Base-by-base conservation (phyloP, 192 early-diverging fungal genomes). In the Mortierella antarctica region DNA sequence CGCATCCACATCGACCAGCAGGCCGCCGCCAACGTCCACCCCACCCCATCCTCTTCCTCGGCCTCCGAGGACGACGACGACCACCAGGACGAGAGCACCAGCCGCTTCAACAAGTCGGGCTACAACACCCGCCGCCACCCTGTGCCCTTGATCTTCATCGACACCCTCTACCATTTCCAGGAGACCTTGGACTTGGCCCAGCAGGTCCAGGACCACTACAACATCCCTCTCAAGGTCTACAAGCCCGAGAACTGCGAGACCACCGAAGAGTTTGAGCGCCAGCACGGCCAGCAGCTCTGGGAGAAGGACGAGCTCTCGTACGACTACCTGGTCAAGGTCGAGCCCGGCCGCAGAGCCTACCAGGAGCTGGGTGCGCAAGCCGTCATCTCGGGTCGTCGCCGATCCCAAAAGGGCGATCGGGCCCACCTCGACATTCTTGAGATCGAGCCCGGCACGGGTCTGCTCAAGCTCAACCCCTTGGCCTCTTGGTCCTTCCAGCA, bases 291-390 rank as follows among this genome's bases (percentile, higher is more conserved):
- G 65, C 82, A 87, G 23, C 89, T 98, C 69, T 98, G 96, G 96
- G 90, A 93, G 69, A 87, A 82, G 7, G 92, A 97, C 65, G 90
- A 94, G 46, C 85, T 90, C 57, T 85, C 87, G 3, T 95, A 95
- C 71, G 97, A 98, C 86, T 98, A 92, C 73, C 81, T 96, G 18
- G 94, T 97, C 70, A 98, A 98, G 74, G 96, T 96, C 20, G 97
- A 98, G 84, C 97, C 97, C 0, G 93, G 92, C 10, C 92, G 92
- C 49, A 90, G 97, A 8, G 93, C 97, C 20, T 96, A 97, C 83
- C 82, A 87, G 59, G 87, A 92, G 68, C 85, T 95, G 21, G 57
- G 85, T 13, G 95, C 90, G n/a, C 85, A 86, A 40, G 93, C 92
- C 9, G 90, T 95, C 48, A 95, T 98, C 66, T 96, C 97, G 4